Evolutionary conservation across 2,329 filamentous ascomycete species (phyloP).

Genomic region (Chrysoporthe austroafricana): DNA sequence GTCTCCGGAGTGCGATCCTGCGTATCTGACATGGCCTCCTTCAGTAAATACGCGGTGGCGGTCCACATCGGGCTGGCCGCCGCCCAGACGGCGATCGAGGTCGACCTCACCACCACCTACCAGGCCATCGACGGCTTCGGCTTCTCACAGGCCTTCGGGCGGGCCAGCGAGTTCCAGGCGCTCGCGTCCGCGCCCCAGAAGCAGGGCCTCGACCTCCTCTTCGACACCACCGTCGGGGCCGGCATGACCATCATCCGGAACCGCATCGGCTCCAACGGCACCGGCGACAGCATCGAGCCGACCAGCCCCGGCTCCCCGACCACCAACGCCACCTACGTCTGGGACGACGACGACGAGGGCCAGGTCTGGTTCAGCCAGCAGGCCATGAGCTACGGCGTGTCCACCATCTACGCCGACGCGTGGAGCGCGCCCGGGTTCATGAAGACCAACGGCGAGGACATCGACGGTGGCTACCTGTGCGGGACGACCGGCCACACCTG

Average conservation of each 20-base stretch:
- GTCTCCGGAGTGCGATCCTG: background rate
- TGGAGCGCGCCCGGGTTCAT: conserved; percentile 56
- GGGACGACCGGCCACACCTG: conserved; percentile 46
- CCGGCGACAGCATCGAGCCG: conserved; percentile 37
- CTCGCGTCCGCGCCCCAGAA: conserved; percentile 35
- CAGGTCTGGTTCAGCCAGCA: conserved; percentile 48
- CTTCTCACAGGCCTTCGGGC: conserved; percentile 52
- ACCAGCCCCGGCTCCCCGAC: conserved; percentile 37
- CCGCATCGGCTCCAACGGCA: conserved; percentile 45
- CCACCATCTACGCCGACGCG: conserved; percentile 52
- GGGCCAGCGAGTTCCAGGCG: conserved; percentile 45
- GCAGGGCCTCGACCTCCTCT: conserved; percentile 49
- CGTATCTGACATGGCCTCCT: background rate
- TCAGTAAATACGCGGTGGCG: background rate
- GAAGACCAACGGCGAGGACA: conserved; percentile 52
- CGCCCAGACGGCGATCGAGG: conserved; percentile 35
- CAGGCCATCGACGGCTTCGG: conserved; percentile 53
- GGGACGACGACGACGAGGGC: conserved; percentile 41
- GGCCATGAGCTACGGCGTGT: conserved; percentile 42
- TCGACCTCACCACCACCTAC: conserved; percentile 35
- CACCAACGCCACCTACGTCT: conserved; percentile 38
- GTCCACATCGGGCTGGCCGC: background rate
- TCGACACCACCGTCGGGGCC: conserved; percentile 49
- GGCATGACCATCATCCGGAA: conserved; percentile 56
- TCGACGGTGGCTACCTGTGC: conserved; percentile 49